Evolutionary conservation across 2,329 filamentous ascomycete genomes (phyloP).

Genomic region (Lachnellula subtilissima): DNA sequence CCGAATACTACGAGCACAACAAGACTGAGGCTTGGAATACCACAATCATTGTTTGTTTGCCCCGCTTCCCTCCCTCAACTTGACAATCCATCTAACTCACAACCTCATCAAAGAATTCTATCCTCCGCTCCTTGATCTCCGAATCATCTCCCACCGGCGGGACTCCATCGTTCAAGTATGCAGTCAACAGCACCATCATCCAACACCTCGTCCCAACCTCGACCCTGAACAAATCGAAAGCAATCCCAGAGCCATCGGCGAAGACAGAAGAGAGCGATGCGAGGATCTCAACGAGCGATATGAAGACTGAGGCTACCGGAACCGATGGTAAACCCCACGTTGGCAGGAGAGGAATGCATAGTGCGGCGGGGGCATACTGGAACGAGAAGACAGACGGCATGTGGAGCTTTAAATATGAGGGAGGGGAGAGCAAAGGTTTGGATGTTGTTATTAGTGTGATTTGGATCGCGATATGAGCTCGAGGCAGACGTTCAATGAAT

Average conservation of each 20-base stretch:
- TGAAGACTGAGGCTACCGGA: slow-evolving; percentile 39
- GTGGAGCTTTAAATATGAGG: slow-evolving; percentile 84
- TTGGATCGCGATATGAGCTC: slow-evolving; percentile 52
- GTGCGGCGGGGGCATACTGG: slow-evolving; percentile 80
- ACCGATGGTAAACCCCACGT: slow-evolving; percentile 66
- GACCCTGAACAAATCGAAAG: slow-evolving; percentile 56
- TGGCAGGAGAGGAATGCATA: slow-evolving; percentile 86
- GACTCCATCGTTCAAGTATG: slow-evolving; percentile 78
- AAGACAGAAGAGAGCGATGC: slow-evolving; percentile 40
- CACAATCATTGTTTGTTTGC: slow-evolving; percentile 72
- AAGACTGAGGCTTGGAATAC: slow-evolving; percentile 88
- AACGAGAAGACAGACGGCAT: slow-evolving; percentile 87
- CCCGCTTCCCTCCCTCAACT: background rate
- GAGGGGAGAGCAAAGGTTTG: slow-evolving; percentile 60
- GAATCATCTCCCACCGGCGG: slow-evolving; percentile 59
- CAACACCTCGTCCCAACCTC: slow-evolving; percentile 77
- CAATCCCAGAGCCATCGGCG: slow-evolving; percentile 34
- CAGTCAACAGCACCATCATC: slow-evolving; percentile 96
- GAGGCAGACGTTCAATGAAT: background rate
- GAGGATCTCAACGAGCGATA: slow-evolving; percentile 51
- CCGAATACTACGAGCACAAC: slow-evolving; percentile 79
- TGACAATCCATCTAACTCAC: slow-evolving; percentile 7
- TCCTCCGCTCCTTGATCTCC: slow-evolving; percentile 72
- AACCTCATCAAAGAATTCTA: slow-evolving; percentile 55
- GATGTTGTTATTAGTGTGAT: slow-evolving; percentile 69